A percentile compares a stretch with the other conserved stretches of the same genome.
These are phyloP conservation scores for Fallopia convolvulus DNA, from an alignment of 148 eudicot genomes.

Conservation along the genomic window DNA sequence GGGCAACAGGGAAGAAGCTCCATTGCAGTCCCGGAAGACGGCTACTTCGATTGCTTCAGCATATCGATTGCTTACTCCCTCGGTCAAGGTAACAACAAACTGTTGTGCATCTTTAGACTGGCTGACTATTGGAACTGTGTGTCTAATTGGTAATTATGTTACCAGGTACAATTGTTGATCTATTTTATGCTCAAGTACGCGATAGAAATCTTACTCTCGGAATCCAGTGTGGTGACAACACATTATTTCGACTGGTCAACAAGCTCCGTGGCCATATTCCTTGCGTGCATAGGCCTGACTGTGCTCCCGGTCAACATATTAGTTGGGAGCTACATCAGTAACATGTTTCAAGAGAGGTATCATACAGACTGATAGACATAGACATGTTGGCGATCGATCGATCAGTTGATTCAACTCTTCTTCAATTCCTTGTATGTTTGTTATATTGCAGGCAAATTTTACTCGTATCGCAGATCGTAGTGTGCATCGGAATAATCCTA, in stretches of 20 bases:
- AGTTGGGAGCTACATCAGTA: slow-evolving; percentile 35
- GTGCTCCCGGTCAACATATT: slow-evolving; percentile 36
- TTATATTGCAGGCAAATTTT: slow-evolving; percentile 35
- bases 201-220: slow-evolving; percentile 41
- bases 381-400: too few species aligned
- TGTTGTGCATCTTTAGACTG: background rate
- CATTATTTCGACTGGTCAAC: slow-evolving; percentile 41
- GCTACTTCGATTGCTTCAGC: slow-evolving; percentile 69
- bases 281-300: slow-evolving; percentile 33
- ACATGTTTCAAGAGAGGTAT: slow-evolving; percentile 30
- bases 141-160: background rate
- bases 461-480: slow-evolving; percentile 37
- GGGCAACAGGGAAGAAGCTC: slow-evolving; percentile 69
- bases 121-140: too few species aligned
- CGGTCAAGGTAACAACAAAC: slow-evolving; percentile 65
- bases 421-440: background rate
- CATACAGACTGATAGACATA: too few species aligned
- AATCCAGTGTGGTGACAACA: slow-evolving; percentile 35
- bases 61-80: slow-evolving; percentile 87
- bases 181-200: slow-evolving; percentile 29
- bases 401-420: background rate
- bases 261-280: slow-evolving; percentile 33
- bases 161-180: slow-evolving; percentile 8
- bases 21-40: slow-evolving; percentile 54
- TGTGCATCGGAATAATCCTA: slow-evolving; percentile 31